Percentiles rank a stretch among this genome's conserved stretches.
These are phyloP conservation scores for Claviceps humidiphila DNA, from an alignment of 2,329 filamentous ascomycete species.

Conservation along the genomic window DNA sequence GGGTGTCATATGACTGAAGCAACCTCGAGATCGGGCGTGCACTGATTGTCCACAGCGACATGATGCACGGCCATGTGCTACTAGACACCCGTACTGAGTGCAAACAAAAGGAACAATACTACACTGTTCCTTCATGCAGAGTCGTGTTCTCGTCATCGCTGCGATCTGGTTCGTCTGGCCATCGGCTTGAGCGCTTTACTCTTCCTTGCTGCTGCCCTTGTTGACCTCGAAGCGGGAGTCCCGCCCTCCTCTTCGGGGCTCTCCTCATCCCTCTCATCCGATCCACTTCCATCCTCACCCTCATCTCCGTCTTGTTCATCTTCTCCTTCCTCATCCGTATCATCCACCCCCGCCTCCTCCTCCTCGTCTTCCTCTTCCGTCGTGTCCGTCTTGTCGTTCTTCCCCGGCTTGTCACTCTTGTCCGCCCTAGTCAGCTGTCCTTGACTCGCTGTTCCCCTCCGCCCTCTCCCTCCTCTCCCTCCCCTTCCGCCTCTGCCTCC, in stretches of 20 bases:
- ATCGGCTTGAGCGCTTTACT: slow-evolving; percentile 2
- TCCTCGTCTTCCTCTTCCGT: slow-evolving; percentile 18
- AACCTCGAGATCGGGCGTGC: too few species aligned
- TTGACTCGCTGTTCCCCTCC: slow-evolving; percentile 30
- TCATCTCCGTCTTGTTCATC: slow-evolving; percentile 21
- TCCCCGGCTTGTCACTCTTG: slow-evolving; percentile 9
- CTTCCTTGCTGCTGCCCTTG: slow-evolving; percentile 3
- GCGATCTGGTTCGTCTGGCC: slow-evolving; percentile 5
- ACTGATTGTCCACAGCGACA: too few species aligned
- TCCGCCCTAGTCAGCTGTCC: slow-evolving; percentile 20
- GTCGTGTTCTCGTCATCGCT: slow-evolving; percentile 6
- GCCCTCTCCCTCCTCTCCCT: slow-evolving; percentile 23
- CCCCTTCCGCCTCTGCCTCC: background rate
- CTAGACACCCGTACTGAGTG: background rate
- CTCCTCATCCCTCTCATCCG: slow-evolving; percentile 18
- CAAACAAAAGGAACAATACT: background rate
- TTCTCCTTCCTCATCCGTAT: background rate
- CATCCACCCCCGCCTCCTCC: slow-evolving; percentile 16
- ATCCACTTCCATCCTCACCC: slow-evolving; percentile 17
- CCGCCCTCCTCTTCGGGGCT: slow-evolving; percentile 10
- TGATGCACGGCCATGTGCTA: too few species aligned
- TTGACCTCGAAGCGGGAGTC: slow-evolving; percentile 24
- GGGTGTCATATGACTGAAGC: too few species aligned
- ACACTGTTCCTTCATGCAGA: slow-evolving; percentile 5
- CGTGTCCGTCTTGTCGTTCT: slow-evolving; percentile 18